A percentile compares a stretch with the other conserved stretches of the same genome.
These are phyloP conservation scores for Allodekkera sacchari DNA, from an alignment of 805 yeast species.

Conservation along the genomic window DNA sequence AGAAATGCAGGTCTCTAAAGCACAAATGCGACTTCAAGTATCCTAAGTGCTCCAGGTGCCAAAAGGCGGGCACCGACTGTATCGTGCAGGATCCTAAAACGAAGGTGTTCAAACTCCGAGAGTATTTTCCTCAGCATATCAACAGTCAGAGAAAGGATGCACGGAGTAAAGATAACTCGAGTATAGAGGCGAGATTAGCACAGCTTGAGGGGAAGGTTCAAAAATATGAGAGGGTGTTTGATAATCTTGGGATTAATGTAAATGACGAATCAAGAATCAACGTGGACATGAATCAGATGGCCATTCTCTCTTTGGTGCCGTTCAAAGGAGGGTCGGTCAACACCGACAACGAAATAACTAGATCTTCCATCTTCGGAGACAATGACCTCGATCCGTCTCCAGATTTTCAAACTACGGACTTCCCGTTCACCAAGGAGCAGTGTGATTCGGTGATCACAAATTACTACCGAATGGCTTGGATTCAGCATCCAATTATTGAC, in stretches of 20 bases:
- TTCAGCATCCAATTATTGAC: slow-evolving; percentile 9
- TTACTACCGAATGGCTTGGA: slow-evolving; percentile 11
- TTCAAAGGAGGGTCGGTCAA: slow-evolving; percentile 2
- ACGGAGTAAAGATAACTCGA: too few species aligned
- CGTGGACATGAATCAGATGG: slow-evolving; percentile 4
- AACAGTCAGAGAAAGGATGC: too few species aligned
- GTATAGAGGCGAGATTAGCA: too few species aligned
- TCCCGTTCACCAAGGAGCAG: slow-evolving; percentile 4
- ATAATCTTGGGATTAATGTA: too few species aligned
- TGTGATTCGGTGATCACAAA: slow-evolving; percentile 3
- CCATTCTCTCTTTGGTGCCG: slow-evolving; percentile 3
- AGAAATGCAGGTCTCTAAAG: slow-evolving; percentile 18
- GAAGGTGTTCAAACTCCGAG: slow-evolving; percentile 6
- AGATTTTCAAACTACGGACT: background rate
- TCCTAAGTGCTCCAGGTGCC: slow-evolving; percentile 17
- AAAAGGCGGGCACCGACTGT: slow-evolving; percentile 11
- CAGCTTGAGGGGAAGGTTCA: too few species aligned
- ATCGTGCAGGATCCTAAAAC: slow-evolving; percentile 14
- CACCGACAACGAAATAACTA: slow-evolving; percentile 6
- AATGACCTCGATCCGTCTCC: background rate
- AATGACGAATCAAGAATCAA: background rate
- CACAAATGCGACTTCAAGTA: slow-evolving; percentile 17
- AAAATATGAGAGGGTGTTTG: too few species aligned
- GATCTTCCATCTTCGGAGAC: slow-evolving; percentile 8
- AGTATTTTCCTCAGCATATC: too few species aligned